Conservation (phyloP, 345 rosid species). For the Lenwebbia sp. region DNA sequence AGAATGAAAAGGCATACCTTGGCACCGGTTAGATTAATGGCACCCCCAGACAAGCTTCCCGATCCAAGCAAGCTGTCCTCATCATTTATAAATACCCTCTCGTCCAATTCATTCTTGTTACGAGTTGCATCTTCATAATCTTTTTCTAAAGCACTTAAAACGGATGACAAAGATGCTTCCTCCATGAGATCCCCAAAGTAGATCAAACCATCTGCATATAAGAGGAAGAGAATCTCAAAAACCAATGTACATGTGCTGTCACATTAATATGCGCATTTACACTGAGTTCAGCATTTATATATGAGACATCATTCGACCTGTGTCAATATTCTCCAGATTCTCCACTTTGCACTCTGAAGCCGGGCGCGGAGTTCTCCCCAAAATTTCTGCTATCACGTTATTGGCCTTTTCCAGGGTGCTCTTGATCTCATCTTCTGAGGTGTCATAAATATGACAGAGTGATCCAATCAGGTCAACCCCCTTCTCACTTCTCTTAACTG, state of each 20-base stretch:
- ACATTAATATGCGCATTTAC: neutral
- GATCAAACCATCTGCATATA: constrained; percentile 67
- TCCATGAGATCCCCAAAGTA: constrained; percentile 85
- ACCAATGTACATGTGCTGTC: neutral
- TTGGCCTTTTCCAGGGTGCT: constrained; percentile 58
- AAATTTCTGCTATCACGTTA: constrained; percentile 44
- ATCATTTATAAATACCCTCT: constrained; percentile 74
- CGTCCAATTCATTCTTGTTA: constrained; percentile 68
- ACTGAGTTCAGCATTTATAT: neutral
- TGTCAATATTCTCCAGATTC: constrained; percentile 48
- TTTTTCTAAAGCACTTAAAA: constrained; percentile 56
- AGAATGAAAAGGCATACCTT: constrained; percentile 31
- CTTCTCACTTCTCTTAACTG: constrained; percentile 69
- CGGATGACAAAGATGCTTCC: constrained; percentile 51
- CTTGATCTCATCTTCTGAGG: constrained; percentile 79
- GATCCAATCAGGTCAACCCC: constrained; percentile 79
- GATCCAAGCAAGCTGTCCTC: constrained; percentile 83
- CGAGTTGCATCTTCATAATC: constrained; percentile 60
- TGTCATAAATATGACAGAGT: constrained; percentile 66
- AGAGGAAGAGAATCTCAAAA: neutral
- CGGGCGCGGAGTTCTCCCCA: constrained; percentile 45
- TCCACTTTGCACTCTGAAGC: constrained; percentile 59
- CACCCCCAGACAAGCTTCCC: constrained; percentile 57
- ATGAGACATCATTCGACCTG: constrained; percentile 29
- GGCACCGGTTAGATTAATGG: constrained; percentile 36